Conservation (phyloP, 2,329 filamentous ascomycete genomes). For the Eutypa lata region DNA sequence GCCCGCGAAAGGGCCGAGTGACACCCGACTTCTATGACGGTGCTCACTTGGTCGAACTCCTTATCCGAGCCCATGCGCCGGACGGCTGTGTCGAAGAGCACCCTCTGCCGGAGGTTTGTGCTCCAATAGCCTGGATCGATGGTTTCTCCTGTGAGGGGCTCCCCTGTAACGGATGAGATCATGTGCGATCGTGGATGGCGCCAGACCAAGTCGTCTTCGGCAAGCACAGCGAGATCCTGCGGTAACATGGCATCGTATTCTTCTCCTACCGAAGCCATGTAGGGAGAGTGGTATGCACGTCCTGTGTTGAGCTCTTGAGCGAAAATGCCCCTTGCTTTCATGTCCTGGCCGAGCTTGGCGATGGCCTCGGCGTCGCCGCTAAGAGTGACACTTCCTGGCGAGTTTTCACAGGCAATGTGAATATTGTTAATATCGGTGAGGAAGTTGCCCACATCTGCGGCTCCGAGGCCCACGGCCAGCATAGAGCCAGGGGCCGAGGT, state of each 20-base stretch:
- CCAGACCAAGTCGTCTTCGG: conserved; percentile 12
- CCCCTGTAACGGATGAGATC: conserved; percentile 22
- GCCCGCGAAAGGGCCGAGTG: conserved; percentile 26
- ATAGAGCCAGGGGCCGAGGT: conserved; percentile 21
- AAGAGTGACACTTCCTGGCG: conserved; percentile 44
- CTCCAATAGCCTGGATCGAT: conserved; percentile 20
- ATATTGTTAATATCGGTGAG: conserved; percentile 36
- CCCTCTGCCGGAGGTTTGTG: conserved; percentile 17
- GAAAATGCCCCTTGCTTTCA: conserved; percentile 42
- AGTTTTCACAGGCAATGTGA: conserved; percentile 36
- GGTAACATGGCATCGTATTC: conserved; percentile 13
- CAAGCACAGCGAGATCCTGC: conserved; percentile 5
- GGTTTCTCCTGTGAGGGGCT: conserved; percentile 3
- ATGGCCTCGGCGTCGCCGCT: conserved; percentile 43
- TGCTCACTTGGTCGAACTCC: conserved; percentile 14
- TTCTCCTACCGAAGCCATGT: conserved; percentile 39
- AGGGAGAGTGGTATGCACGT: conserved; percentile 37
- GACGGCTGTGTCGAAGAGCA: conserved; percentile 3
- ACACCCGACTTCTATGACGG: conserved; percentile 18
- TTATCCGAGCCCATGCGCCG: background rate
- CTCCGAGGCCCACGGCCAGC: conserved; percentile 29
- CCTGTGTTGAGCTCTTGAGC: conserved; percentile 42
- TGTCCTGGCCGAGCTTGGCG: conserved; percentile 34
- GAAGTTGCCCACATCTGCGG: conserved; percentile 16
- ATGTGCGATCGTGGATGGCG: conserved; percentile 8